Base-by-base conservation (phyloP, 176 grass and related monocot genomes). In the Melocanna baccifera region DNA sequence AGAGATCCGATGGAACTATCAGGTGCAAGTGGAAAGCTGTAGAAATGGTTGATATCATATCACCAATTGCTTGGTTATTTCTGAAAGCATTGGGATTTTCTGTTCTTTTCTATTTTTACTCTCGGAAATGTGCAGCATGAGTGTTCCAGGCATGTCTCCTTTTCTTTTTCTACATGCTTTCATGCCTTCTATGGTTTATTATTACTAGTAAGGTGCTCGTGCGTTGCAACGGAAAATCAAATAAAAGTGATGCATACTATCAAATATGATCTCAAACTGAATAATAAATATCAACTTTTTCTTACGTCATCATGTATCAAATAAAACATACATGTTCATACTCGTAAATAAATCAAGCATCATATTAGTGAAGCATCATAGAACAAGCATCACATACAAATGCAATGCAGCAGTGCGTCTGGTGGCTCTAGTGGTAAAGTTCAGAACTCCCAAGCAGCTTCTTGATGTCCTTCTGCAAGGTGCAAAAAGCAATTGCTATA, bases 391-490 rank as follows among this genome's bases (percentile, higher is more conserved):
- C n/a, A n/a, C n/a, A n/a, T n/a, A n/a, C n/a, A n/a, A 62, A 80
- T 74, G 76, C 87, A 85, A 67, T 62, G 65, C 34, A 67, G 34
- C 46, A 67, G 18, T 71, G 37, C 28, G 30, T 46, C 57, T 41
- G 45, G 26, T 48, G 29, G 57, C 29, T 34, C 67, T 46, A 56
- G 28, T 61, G 19, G 43, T 13, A 72, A 72, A 45, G 22, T 77
- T 78, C 90, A 45, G 79, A 76, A 77, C 83, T 73, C 15, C 72
- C 90, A 39, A 94, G 77, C 67, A 92, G 73, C 86, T 94, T 97
- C 88, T 94, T 97, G 83, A 97, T 37, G 62, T 94, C 86, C 86
- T 97, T 94, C 92, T 97, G 94, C 80, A 90, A 82, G n/a, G 22
- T 4, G 56, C 47, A 59, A 34, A 77, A 73, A 69, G 68, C 22